Evolutionary conservation across 495 filamentous ascomycete species (phyloP).

Genomic region (Parathielavia appendiculata): DNA sequence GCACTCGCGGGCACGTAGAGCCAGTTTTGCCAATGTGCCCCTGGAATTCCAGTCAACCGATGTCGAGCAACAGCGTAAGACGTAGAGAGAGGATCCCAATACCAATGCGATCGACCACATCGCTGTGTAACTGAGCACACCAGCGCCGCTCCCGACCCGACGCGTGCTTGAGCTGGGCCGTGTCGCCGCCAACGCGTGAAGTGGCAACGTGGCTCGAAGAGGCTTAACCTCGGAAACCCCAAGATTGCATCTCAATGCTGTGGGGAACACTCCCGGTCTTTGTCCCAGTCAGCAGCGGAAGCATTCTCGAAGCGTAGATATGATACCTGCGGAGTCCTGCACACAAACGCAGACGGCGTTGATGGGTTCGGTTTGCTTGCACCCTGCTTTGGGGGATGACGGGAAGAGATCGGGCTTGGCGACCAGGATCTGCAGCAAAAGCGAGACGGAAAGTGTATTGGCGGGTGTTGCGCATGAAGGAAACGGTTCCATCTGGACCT

Average conservation of each 20-base stretch:
- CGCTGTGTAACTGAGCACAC: too few species aligned
- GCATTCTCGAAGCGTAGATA: not conserved
- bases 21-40: not conserved
- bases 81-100: constrained; percentile 1
- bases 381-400: not conserved
- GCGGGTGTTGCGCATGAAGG: constrained; percentile 41
- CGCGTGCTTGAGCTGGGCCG: constrained; percentile 25
- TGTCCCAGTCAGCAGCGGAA: not conserved
- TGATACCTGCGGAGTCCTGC: not conserved
- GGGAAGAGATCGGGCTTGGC: constrained; percentile 21
- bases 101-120: constrained; percentile 20
- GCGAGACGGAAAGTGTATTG: constrained; percentile 14
- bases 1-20: too few species aligned
- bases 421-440: constrained; percentile 8
- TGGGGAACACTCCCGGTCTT: constrained; percentile 6
- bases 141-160: constrained; percentile 17
- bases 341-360: not conserved
- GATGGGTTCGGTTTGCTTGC: not conserved
- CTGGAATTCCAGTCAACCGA: constrained; percentile 17
- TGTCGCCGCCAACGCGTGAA: constrained; percentile 12
- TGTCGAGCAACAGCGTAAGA: not conserved
- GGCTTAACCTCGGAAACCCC: constrained; percentile 33
- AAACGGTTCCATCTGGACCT: constrained; percentile 45
- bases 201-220: constrained; percentile 19
- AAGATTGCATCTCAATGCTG: constrained; percentile 47